phyloP scores from a whole-genome alignment of 805 yeast genomes.

The Candida schatavii region DNA sequence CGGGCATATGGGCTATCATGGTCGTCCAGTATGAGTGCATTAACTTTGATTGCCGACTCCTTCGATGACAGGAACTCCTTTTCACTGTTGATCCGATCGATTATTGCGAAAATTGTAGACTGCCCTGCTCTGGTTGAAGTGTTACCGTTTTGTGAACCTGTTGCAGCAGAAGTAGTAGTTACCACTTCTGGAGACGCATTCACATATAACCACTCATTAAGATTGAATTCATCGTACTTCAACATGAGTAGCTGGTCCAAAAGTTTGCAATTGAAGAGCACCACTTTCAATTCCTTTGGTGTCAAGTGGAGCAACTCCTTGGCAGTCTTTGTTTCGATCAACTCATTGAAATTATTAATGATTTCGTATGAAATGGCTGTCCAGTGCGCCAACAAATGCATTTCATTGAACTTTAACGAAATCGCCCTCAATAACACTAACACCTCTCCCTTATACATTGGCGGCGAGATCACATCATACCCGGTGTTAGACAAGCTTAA shows the following conservation, averaged over 20 bases:
- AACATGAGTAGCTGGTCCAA: slow-evolving; percentile 70
- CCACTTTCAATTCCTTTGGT: slow-evolving; percentile 35
- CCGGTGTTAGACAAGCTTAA: background rate
- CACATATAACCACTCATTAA: slow-evolving; percentile 83
- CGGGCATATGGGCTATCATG: slow-evolving; percentile 26
- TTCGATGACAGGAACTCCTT: slow-evolving; percentile 29
- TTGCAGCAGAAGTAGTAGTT: slow-evolving; percentile 24
- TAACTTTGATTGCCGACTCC: slow-evolving; percentile 36
- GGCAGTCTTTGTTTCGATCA: slow-evolving; percentile 23
- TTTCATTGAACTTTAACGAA: slow-evolving; percentile 56
- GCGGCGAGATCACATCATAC: slow-evolving; percentile 26
- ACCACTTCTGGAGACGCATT: slow-evolving; percentile 63
- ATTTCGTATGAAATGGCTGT: slow-evolving; percentile 60
- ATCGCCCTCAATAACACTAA: slow-evolving; percentile 64
- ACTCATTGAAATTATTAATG: slow-evolving; percentile 44
- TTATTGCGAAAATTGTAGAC: slow-evolving; percentile 30
- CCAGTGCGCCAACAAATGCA: slow-evolving; percentile 72
- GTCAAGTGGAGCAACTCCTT: slow-evolving; percentile 27
- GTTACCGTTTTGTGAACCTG: background rate
- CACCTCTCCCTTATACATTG: slow-evolving; percentile 39
- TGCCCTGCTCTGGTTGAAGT: slow-evolving; percentile 11
- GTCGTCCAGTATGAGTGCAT: slow-evolving; percentile 9
- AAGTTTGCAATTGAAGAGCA: slow-evolving; percentile 68
- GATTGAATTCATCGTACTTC: slow-evolving; percentile 72
- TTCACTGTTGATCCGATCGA: slow-evolving; percentile 45